These are phyloP conservation scores for Pilaira anomala DNA, from an alignment of 192 early-diverging fungal genomes.

Conservation along the genomic window DNA sequence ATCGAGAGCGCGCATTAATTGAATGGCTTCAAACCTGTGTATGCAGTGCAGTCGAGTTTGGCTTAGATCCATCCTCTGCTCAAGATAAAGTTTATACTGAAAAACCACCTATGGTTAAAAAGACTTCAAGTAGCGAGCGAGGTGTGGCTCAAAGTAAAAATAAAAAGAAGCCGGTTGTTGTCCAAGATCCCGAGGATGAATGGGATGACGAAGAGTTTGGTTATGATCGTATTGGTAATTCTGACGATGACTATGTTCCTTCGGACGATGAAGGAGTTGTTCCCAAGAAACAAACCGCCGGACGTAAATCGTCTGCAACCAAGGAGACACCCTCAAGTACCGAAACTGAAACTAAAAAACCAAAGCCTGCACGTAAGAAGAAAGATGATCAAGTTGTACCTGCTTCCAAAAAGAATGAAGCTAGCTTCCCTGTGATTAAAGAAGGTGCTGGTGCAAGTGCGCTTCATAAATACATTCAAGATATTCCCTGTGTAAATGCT, in stretches of 20 bases:
- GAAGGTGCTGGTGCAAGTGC: slow-evolving; percentile 2
- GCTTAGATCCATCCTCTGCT: too few relatives aligned
- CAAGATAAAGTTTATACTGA: neutral
- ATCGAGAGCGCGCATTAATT: slow-evolving; percentile 19
- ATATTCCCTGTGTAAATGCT: neutral
- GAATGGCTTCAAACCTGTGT: slow-evolving; percentile 33
- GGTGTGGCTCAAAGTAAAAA: neutral
- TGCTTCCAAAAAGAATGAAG: too few relatives aligned
- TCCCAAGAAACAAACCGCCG: neutral
- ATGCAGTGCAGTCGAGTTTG: neutral
- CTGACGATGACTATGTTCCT: slow-evolving; percentile 29
- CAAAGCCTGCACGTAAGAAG: slow-evolving; percentile 4
- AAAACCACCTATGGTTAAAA: neutral
- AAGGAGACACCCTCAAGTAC: neutral
- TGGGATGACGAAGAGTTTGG: neutral
- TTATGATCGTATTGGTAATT: slow-evolving; percentile 20
- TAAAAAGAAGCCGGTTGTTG: neutral
- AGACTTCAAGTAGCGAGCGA: neutral
- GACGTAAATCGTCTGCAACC: neutral
- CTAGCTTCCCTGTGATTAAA: neutral
- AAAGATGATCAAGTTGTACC: slow-evolving; percentile 23
- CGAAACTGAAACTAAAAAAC: neutral
- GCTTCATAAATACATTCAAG: slow-evolving; percentile 9
- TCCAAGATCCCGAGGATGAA: neutral
- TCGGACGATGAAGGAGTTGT: slow-evolving; percentile 5